Evolutionary conservation across 441 rosid species (phyloP).

Genomic region (Pelargonium cotyledonis): DNA sequence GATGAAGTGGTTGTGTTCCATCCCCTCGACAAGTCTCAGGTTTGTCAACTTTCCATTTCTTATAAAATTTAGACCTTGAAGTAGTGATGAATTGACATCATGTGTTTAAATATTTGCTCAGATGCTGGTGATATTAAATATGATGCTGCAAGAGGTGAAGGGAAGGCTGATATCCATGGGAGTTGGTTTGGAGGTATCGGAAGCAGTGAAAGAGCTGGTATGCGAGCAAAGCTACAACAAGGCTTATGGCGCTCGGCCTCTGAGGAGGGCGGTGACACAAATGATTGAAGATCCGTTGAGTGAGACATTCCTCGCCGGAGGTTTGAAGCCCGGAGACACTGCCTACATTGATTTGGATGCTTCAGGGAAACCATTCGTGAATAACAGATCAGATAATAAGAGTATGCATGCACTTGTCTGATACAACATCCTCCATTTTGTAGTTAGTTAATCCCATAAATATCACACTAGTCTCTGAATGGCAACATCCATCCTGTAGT

Average conservation of each 20-base stretch:
- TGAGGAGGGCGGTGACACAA: slow-evolving; percentile 73
- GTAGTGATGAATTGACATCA: background rate
- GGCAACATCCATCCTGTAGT: too few relatives aligned
- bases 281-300: slow-evolving; percentile 78
- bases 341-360: slow-evolving; percentile 66
- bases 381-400: slow-evolving; percentile 32
- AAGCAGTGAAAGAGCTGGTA: slow-evolving; percentile 62
- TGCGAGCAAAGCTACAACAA: slow-evolving; percentile 77
- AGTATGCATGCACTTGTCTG: slow-evolving; percentile 40
- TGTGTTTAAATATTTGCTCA: slow-evolving; percentile 22
- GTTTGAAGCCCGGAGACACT: slow-evolving; percentile 70
- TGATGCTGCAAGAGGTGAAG: slow-evolving; percentile 87
- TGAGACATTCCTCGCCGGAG: slow-evolving; percentile 73
- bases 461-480: background rate
- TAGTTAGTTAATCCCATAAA: slow-evolving; percentile 18
- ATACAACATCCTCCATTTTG: slow-evolving; percentile 33
- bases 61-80: background rate
- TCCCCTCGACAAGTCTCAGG: slow-evolving; percentile 77
- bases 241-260: slow-evolving; percentile 77
- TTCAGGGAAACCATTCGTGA: slow-evolving; percentile 63
- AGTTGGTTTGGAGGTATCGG: slow-evolving; percentile 74
- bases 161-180: slow-evolving; percentile 69
- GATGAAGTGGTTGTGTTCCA: slow-evolving; percentile 68
- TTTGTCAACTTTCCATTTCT: slow-evolving; percentile 26
- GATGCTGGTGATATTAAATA: slow-evolving; percentile 72